Evolutionary conservation across 2,329 filamentous ascomycete species (phyloP).

Genomic region (Myriosclerotinia curreyana): DNA sequence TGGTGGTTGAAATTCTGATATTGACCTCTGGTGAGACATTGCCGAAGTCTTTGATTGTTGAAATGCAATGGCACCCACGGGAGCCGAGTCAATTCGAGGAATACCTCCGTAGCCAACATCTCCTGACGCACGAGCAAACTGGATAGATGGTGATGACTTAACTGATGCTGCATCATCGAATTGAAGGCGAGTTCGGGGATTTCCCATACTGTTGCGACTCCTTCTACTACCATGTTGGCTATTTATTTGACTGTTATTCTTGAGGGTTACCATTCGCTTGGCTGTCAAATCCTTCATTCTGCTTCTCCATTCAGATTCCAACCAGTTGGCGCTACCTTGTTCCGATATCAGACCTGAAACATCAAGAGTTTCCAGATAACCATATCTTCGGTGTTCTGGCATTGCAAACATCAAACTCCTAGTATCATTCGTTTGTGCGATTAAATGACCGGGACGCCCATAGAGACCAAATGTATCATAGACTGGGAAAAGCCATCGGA

Average conservation of each 20-base stretch:
- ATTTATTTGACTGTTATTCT: conserved; percentile 41
- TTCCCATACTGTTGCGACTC: conserved; percentile 54
- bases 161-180: conserved; percentile 54
- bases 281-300: conserved; percentile 85
- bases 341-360: conserved; percentile 76
- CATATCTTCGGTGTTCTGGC: conserved; percentile 82
- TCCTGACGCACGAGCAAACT: conserved; percentile 31
- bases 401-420: conserved; percentile 98
- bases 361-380: conserved; percentile 86
- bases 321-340: conserved; percentile 73
- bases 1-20: conserved; percentile 37
- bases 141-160: conserved; percentile 51
- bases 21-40: conserved; percentile 34
- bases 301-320: conserved; percentile 84
- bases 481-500: conserved; percentile 87
- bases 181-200: conserved; percentile 50
- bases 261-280: conserved; percentile 66
- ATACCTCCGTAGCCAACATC: conserved; percentile 24
- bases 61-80: conserved; percentile 42
- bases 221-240: conserved; percentile 55
- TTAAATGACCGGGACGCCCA: conserved; percentile 79
- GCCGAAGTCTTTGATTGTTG: conserved; percentile 23
- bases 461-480: conserved; percentile 93
- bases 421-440: conserved; percentile 82
- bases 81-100: conserved; percentile 51